Conservation (phyloP, 805 yeast species). For the Debaryomyces prosopidis region DNA sequence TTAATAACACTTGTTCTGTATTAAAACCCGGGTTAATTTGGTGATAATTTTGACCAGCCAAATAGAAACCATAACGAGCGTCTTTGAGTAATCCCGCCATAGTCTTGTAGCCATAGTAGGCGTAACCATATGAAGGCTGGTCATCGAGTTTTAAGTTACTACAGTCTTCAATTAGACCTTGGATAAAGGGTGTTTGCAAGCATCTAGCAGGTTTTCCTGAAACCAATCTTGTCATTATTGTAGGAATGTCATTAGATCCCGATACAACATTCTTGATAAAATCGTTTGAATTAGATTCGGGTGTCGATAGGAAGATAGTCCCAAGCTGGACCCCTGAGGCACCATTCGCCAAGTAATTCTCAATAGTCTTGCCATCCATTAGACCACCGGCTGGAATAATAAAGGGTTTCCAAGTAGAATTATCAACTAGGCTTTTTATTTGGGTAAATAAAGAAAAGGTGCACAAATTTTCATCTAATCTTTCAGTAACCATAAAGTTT, state of each 20-base stretch:
- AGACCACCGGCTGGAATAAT: constrained; percentile 59
- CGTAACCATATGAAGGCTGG: constrained; percentile 37
- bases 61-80: constrained; percentile 25
- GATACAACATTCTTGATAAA: constrained; percentile 14
- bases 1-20: constrained; percentile 23
- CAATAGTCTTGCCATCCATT: constrained; percentile 27
- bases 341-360: constrained; percentile 35
- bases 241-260: constrained; percentile 8
- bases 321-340: constrained; percentile 60
- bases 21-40: constrained; percentile 17
- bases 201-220: constrained; percentile 43
- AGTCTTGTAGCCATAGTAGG: constrained; percentile 32
- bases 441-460: constrained; percentile 31
- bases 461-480: constrained; percentile 32
- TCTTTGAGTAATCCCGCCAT: constrained; percentile 13
- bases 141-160: constrained; percentile 4
- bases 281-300: constrained; percentile 25
- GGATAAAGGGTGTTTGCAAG: constrained; percentile 35
- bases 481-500: constrained; percentile 30
- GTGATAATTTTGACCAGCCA: constrained; percentile 37
- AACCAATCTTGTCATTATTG: constrained; percentile 33
- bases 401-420: constrained; percentile 13
- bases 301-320: constrained; percentile 45
- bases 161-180: constrained; percentile 13
- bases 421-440: constrained; percentile 10